Evolutionary conservation across 352 stramenopile species (phyloP), one percentile per base, ranked within the genome.

Genomic region (Phytophthora colocasiae): DNA sequence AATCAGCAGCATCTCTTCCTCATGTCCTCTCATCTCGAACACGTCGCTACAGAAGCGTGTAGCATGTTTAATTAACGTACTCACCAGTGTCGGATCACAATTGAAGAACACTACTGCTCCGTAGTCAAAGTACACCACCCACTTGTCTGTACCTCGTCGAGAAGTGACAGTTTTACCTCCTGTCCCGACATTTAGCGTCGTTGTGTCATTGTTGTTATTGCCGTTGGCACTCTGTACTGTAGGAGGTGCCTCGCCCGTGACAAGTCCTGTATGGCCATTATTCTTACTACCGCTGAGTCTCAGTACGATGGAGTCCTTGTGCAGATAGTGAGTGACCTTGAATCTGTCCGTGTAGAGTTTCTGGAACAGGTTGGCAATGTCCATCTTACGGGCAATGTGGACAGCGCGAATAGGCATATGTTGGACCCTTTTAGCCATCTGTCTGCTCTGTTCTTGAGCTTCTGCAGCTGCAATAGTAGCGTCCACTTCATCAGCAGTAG

Each of bases 31-130:
- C 75, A 91, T 83, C 45, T 92, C 85, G 40, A 93, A 93, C 38
- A 86, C 82, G 60, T 91, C 84, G 45, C 73, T 85, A 52, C 84
- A 92, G 55, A 92, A 93, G 36, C 77, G 77, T n/a, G 77, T 89
- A 27, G 87, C 83, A 56, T 93, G 85, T 47, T 91, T 91, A 39
- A 86, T 87, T 14, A 95, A 63, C 49, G 82, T 95, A 17, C 73
- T 81, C 31, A 90, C 77, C 47, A 94, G 78, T 4, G 80, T 70
- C 60, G 92, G 83, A 31, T 95, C 87, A 66, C 89, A 96, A 66
- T 97, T 96, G 65, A 97, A 96, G 73, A 97, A 97, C 46, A 97
- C 90, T n/a, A 96, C 85, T 31, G 91, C 90, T 57, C 91, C 91
- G 56, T 97, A 97, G 75, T 97, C 87, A 73, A 97, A 97, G 69